Conservation (phyloP, 495 filamentous ascomycete genomes). For the Xylaria scruposa region DNA sequence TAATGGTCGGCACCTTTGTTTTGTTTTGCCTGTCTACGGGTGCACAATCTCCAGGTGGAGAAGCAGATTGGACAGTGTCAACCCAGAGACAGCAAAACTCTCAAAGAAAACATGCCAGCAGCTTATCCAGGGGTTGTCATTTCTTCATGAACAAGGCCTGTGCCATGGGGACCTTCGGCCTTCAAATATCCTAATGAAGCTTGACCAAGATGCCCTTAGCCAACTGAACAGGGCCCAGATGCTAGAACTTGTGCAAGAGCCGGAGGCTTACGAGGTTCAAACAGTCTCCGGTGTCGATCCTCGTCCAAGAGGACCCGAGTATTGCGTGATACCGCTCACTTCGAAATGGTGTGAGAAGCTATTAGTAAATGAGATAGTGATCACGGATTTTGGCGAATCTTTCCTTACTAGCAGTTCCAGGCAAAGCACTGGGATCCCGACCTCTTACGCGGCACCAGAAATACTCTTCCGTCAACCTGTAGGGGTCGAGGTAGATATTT, state of each 20-base stretch:
- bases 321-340: not conserved
- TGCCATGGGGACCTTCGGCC: slow-evolving; percentile 17
- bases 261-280: not conserved
- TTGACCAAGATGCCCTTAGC: slow-evolving; percentile 3
- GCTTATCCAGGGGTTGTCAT: not conserved
- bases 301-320: not conserved
- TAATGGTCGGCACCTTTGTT: slow-evolving; percentile 44
- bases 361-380: not conserved
- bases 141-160: not conserved
- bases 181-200: slow-evolving; percentile 20
- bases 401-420: not conserved
- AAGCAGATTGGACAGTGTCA: not conserved
- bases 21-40: slow-evolving; percentile 27
- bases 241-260: not conserved
- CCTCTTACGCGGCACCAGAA: slow-evolving; percentile 10
- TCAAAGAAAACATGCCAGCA: not conserved
- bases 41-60: not conserved
- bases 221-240: not conserved
- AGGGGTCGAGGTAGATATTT: not conserved
- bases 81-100: not conserved
- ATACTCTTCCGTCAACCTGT: not conserved
- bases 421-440: not conserved
- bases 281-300: not conserved
- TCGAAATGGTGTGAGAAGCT: not conserved
- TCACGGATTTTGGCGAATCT: slow-evolving; percentile 10